phyloP scores from a whole-genome alignment of 129 eudicot genomes.

The Centrapalus pauciflorus region DNA sequence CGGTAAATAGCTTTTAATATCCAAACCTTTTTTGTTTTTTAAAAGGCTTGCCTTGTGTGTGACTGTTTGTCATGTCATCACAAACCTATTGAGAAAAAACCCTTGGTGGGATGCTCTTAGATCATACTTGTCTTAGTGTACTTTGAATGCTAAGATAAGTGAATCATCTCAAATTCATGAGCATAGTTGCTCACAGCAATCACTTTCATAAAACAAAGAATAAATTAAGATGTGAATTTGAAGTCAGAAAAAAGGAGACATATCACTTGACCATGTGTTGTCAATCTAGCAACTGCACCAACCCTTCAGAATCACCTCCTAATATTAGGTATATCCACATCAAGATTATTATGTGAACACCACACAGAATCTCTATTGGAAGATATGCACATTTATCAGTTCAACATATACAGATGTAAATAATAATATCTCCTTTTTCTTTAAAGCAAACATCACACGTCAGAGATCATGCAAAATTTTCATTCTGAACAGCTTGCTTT shows the following conservation, averaged over 20 bases:
- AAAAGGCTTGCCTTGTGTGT: too few species aligned
- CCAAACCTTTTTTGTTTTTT: too few species aligned
- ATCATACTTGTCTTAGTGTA: too few species aligned
- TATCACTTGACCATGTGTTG: background rate
- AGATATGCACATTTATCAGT: background rate
- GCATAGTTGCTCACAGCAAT: too few species aligned
- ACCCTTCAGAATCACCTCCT: background rate
- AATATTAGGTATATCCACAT: background rate
- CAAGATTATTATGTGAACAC: background rate
- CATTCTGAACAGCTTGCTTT: background rate
- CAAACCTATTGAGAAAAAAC: too few species aligned
- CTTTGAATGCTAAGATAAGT: too few species aligned
- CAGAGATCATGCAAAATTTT: background rate
- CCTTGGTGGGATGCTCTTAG: too few species aligned
- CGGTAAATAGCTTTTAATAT: too few species aligned
- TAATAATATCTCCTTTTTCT: too few species aligned
- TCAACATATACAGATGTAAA: background rate
- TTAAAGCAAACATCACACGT: background rate
- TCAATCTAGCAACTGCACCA: background rate
- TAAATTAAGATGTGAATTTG: background rate
- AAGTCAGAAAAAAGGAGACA: background rate
- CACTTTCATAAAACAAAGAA: background rate
- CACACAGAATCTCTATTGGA: background rate
- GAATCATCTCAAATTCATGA: too few species aligned
- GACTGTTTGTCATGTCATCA: too few species aligned